phyloP scores from a whole-genome alignment of 176 grass and related monocot species.

The Avena atlantica region DNA sequence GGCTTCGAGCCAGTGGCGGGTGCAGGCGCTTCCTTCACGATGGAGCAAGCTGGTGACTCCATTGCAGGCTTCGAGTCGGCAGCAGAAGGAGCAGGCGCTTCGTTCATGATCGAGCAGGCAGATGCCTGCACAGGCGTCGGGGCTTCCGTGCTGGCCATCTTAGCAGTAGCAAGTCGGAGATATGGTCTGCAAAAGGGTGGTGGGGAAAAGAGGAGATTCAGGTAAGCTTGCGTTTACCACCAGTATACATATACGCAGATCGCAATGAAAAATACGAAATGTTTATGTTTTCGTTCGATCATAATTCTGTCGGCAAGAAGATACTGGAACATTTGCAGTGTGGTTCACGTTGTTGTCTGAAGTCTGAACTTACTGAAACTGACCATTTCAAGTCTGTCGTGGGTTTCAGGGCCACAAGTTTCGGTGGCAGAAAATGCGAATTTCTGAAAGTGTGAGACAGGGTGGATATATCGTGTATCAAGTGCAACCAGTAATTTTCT shows the following conservation, averaged over 20 bases:
- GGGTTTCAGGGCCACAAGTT: not conserved
- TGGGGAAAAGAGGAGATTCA: not conserved
- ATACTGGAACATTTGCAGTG: not conserved
- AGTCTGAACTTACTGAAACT: not conserved
- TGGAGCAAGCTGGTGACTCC: constrained; percentile 4
- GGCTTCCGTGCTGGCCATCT: constrained; percentile 46
- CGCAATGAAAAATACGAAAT: not conserved
- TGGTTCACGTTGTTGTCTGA: not conserved
- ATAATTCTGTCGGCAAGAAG: not conserved
- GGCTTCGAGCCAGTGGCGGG: constrained; percentile 53
- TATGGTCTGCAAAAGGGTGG: constrained; percentile 17
- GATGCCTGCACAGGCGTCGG: constrained; percentile 16
- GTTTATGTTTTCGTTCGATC: not conserved
- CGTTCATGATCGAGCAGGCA: constrained; percentile 24
- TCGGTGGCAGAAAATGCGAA: not conserved
- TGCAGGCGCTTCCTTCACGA: constrained; percentile 33
- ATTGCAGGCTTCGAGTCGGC: not conserved
- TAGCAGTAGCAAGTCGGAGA: constrained; percentile 1
- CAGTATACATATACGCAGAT: not conserved
- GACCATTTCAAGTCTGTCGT: not conserved
- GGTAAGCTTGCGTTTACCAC: not conserved
- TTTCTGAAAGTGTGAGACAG: not conserved
- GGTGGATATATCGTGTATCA: not conserved
- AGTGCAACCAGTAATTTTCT: not conserved
- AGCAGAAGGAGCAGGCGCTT: constrained; percentile 13